Base-by-base conservation (phyloP, 805 yeast genomes). In the Yamadazyma endophytica region DNA sequence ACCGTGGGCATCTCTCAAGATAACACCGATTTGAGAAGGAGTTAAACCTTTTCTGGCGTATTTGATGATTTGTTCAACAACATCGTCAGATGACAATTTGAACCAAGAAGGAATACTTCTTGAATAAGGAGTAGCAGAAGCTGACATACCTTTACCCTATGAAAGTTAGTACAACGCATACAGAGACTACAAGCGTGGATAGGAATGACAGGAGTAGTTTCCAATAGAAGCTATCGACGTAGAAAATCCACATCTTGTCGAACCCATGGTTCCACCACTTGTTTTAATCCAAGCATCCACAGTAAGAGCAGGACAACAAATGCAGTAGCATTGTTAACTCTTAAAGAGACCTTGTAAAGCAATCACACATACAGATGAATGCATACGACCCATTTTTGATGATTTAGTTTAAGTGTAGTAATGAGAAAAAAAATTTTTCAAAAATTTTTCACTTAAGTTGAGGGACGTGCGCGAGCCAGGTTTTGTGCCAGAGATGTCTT, bases 1-100 rank as follows among this genome's bases (percentile, higher is more conserved):
- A 76, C 99, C 99, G 79, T 92, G 97, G 59, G 97, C 92, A 77
- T 92, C 99, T 81, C 99, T 88, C 70, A 92, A 85, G 62, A 88
- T 74, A 65, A 92, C 98, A 86, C 99, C 98, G 51, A 92, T 92
- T 75, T 88, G 96, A 60, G 99, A 92, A 61, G 99, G 99, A 55
- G 97, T 86, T 68, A 89, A 77, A 89, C 99, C 99, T 82, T 92
- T 92, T 79, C 97, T 89, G 67, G 99, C 98, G 78, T 89, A 87
- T 84, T 92, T 92, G 89, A 82, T 71, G 77, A 90, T 80, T 77
- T 88, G 96, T 77, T 92, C 98, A 73, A 89, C 87, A 62, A 92
- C 94, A 52, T 87, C 82, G 52, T 89, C 97, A 54, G 95, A 70
- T 44, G 96, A 77, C 60, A 86, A 82, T 81, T 92, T 90, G 94